These are phyloP conservation scores for Saitozyma podzolica DNA, from an alignment of 768 basidiomycete genomes.

Conservation along the genomic window DNA sequence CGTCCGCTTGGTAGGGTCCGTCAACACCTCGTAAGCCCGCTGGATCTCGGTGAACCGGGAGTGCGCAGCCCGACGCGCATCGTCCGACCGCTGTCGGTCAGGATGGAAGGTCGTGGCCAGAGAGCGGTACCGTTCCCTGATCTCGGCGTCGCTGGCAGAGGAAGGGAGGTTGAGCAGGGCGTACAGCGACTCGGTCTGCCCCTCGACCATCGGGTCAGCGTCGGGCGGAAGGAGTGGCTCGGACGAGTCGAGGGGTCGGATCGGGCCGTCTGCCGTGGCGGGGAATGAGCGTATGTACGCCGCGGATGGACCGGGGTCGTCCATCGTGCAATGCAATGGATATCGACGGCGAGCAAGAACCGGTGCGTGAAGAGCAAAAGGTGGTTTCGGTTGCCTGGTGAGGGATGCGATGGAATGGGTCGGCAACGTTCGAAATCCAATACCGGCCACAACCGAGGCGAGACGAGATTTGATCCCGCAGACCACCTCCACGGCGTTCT, in stretches of 20 bases:
- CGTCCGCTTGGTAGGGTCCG: slow-evolving; percentile 61
- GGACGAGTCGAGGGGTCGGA: slow-evolving; percentile 25
- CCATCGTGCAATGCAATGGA: slow-evolving; percentile 18
- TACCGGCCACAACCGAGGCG: too few relatives aligned
- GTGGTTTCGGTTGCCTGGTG: too few relatives aligned
- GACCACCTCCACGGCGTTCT: too few relatives aligned
- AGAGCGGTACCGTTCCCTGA: slow-evolving; percentile 70
- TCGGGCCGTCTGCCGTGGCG: slow-evolving; percentile 34
- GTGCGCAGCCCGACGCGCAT: slow-evolving; percentile 63
- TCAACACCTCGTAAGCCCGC: slow-evolving; percentile 79
- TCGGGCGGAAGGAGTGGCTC: slow-evolving; percentile 4
- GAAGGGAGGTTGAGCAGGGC: slow-evolving; percentile 70
- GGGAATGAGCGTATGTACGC: slow-evolving; percentile 39
- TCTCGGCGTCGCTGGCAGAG: slow-evolving; percentile 66
- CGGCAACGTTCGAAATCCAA: too few relatives aligned
- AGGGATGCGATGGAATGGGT: too few relatives aligned
- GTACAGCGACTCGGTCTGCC: slow-evolving; percentile 49
- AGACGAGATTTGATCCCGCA: too few relatives aligned
- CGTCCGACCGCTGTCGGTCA: slow-evolving; percentile 71
- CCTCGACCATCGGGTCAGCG: slow-evolving; percentile 12
- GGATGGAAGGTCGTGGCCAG: slow-evolving; percentile 81
- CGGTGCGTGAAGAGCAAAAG: too few relatives aligned
- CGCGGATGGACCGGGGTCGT: slow-evolving; percentile 46
- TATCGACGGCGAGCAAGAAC: too few relatives aligned
- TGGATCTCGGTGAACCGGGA: slow-evolving; percentile 73